These are phyloP conservation scores for Pelargonium australe DNA, from an alignment of 441 rosid species.

Conservation along the genomic window DNA sequence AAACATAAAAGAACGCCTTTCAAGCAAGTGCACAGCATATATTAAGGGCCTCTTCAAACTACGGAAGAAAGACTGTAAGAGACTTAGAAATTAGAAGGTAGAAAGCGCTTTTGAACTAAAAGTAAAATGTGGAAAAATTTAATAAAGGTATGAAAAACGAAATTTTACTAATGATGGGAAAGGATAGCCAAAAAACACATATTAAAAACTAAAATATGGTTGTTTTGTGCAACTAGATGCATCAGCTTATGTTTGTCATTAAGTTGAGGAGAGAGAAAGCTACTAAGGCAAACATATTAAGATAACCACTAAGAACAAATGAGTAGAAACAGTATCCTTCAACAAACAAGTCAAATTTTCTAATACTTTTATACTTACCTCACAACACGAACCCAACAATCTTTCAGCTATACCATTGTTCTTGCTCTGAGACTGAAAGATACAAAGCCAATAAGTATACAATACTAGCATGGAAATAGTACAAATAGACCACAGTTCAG, in stretches of 20 bases:
- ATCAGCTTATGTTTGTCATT: background rate
- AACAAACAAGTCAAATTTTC: background rate
- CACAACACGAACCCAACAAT: constrained; percentile 69
- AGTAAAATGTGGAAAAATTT: background rate
- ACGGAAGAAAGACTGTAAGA: background rate
- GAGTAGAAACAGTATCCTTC: background rate
- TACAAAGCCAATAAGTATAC: constrained; percentile 20
- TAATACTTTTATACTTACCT: constrained; percentile 42
- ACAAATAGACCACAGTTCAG: background rate
- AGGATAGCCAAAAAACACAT: background rate
- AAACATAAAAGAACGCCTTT: background rate
- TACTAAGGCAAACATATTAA: background rate
- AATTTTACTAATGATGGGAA: background rate
- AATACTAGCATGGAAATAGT: constrained; percentile 11
- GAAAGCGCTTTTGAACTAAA: background rate
- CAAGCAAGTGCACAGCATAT: background rate
- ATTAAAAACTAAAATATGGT: background rate
- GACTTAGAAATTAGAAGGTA: background rate
- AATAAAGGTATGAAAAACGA: background rate
- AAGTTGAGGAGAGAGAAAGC: background rate
- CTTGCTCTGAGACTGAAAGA: constrained; percentile 48
- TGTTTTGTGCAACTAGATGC: background rate
- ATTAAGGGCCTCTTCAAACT: background rate
- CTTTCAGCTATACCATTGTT: constrained; percentile 59
- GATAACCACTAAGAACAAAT: background rate